Conservation (phyloP, 441 rosid genomes). For the Corymbia calophylla region DNA sequence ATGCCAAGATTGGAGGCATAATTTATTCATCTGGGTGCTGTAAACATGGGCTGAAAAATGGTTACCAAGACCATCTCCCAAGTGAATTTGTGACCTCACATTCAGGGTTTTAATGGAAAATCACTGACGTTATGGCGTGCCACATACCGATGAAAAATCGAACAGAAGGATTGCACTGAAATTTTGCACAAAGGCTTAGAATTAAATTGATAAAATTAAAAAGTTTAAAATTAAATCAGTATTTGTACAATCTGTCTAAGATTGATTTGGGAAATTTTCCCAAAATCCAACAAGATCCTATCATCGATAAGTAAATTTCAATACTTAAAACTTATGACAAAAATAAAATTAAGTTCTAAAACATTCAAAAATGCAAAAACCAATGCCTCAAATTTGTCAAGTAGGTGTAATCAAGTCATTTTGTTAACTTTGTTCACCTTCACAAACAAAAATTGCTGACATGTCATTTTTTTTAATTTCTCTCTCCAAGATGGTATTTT, state of each 20-base stretch:
- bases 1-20: background rate
- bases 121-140: rapidly evolving
- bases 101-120: rapidly evolving
- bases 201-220: background rate
- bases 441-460: background rate
- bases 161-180: rapidly evolving
- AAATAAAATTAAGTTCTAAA: rapidly evolving
- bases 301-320: background rate
- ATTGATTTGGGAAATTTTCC: background rate
- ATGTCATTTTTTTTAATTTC: background rate
- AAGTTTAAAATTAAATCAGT: rapidly evolving
- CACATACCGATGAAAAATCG: rapidly evolving
- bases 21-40: background rate
- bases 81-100: background rate
- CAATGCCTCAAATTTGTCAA: too few relatives aligned
- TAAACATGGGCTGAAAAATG: background rate
- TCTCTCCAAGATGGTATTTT: background rate
- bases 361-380: background rate
- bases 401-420: rapidly evolving
- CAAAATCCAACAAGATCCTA: rapidly evolving
- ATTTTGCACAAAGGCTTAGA: background rate
- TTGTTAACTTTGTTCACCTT: too few relatives aligned
- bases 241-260: rapidly evolving
- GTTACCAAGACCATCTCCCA: rapidly evolving
- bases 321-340: rapidly evolving